Percentiles rank a stretch among this genome's conserved stretches.
Evolutionary conservation across 305 asterid genomes (phyloP).

Genomic region (Fraxinus xanthoxyloides): DNA sequence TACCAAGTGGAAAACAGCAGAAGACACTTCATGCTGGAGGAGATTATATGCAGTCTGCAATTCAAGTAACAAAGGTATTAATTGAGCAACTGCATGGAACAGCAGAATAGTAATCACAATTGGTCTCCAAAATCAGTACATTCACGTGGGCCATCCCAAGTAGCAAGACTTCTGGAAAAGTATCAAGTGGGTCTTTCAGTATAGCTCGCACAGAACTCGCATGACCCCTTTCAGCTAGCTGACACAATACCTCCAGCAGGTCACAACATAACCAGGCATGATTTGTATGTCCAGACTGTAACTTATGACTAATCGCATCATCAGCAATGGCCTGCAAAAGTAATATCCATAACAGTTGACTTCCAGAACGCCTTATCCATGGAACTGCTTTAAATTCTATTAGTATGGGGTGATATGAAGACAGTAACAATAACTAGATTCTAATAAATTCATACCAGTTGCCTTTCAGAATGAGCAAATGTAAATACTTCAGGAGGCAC

Average conservation of each 20-base stretch:
- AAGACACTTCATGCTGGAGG: slow-evolving; percentile 75
- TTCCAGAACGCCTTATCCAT: background rate
- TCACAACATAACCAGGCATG: slow-evolving; percentile 85
- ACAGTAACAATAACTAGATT: slow-evolving; percentile 13
- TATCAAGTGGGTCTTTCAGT: slow-evolving; percentile 73
- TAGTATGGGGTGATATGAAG: slow-evolving; percentile 1
- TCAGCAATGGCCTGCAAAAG: slow-evolving; percentile 61
- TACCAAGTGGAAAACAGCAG: slow-evolving; percentile 61
- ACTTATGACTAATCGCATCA: slow-evolving; percentile 53
- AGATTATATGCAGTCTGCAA: slow-evolving; percentile 94
- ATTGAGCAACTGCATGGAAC: slow-evolving; percentile 16
- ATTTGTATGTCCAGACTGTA: slow-evolving; percentile 54
- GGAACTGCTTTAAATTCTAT: background rate
- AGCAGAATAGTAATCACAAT: slow-evolving; percentile 1
- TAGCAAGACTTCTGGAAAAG: slow-evolving; percentile 85
- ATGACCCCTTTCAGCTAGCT: slow-evolving; percentile 89
- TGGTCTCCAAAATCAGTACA: slow-evolving; percentile 39
- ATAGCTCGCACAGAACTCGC: slow-evolving; percentile 75
- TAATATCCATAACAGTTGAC: background rate
- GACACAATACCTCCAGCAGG: slow-evolving; percentile 82
- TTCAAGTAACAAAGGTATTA: slow-evolving; percentile 21
- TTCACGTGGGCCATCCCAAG: slow-evolving; percentile 89
- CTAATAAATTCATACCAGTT: slow-evolving; percentile 55
- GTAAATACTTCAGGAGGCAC: slow-evolving; percentile 84
- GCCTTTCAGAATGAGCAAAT: slow-evolving; percentile 70